Evolutionary conservation across 306 rosid species (phyloP).

Genomic region (Glycine latifolia): DNA sequence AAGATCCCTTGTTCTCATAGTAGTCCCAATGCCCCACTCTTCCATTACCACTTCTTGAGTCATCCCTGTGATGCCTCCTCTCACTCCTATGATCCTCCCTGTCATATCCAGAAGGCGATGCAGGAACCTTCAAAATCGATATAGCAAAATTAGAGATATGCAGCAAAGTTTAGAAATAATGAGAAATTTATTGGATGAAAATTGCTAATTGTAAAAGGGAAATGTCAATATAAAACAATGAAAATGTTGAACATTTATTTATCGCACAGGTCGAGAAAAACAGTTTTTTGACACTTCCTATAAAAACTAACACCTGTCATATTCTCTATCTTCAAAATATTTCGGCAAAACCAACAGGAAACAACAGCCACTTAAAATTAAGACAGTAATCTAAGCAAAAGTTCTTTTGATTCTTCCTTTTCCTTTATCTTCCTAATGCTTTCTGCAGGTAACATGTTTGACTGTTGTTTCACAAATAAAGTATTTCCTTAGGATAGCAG

Average conservation of each 20-base stretch:
- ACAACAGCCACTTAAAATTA: too few species aligned
- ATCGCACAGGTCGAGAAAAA: background rate
- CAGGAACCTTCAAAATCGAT: conserved; percentile 61
- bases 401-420: too few species aligned
- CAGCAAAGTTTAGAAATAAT: conserved; percentile 11
- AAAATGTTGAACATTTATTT: conserved; percentile 25
- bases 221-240: conserved; percentile 29
- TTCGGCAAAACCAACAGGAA: too few species aligned
- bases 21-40: conserved; percentile 52
- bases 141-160: conserved; percentile 41
- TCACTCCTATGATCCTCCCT: conserved; percentile 59
- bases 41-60: conserved; percentile 62
- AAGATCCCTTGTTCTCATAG: conserved; percentile 56
- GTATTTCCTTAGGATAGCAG: too few species aligned
- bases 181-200: conserved; percentile 3
- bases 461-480: too few species aligned
- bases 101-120: conserved; percentile 61
- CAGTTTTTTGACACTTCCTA: background rate
- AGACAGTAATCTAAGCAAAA: too few species aligned
- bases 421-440: too few species aligned
- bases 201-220: conserved; percentile 10
- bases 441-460: too few species aligned
- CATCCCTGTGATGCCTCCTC: conserved; percentile 64
- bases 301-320: too few species aligned
- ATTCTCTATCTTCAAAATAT: too few species aligned